Base-by-base conservation (phyloP, 139 green algal species). In the Tetraselmis chui region DNA sequence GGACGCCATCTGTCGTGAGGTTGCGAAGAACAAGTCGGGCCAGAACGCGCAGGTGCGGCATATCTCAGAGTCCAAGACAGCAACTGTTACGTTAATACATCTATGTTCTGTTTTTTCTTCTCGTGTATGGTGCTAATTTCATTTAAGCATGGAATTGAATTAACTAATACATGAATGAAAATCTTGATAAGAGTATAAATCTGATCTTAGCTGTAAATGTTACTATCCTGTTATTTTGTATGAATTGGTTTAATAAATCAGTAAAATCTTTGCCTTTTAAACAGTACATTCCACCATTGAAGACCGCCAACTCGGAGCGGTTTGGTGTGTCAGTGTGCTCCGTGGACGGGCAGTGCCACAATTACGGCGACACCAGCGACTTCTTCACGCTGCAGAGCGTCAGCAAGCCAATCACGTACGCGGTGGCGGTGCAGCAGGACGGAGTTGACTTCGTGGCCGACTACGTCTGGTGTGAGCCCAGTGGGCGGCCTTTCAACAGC, bases 261-360 rank as follows among this genome's bases (percentile, higher is more conserved):
- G n/a, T n/a, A n/a, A n/a, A n/a, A n/a, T n/a, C n/a, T n/a, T n/a
- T n/a, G n/a, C n/a, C n/a, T n/a, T n/a, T n/a, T n/a, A n/a, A n/a
- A 67, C 45, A 81, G 28, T 81, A 81, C 78, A 81, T 81, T 32
- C 32, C 78, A n/a, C 32, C 32, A n/a, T 32, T 81, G 31, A 75
- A 31, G 32, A 32, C 75, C 32, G 78, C 78, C 24, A 32, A 81
- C 32, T 28, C 78, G 22, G 78, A 81, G 78, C 29, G 29, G 2
- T 81, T 59, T 28, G 78, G 30, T 31, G 78, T 81, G 32, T 31
- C 78, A 1, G 78, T 59, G 1, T 81, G 78, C 78, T 76, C 78
- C 32, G 32, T 76, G 5, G 78, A 81, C 78, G 78, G 78, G 18
- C 78, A 81, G 32, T 1, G 32, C 18, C 45, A 31, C 23, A 31